Conservation (phyloP, 140 eudicot species). For the Cichorium intybus region DNA sequence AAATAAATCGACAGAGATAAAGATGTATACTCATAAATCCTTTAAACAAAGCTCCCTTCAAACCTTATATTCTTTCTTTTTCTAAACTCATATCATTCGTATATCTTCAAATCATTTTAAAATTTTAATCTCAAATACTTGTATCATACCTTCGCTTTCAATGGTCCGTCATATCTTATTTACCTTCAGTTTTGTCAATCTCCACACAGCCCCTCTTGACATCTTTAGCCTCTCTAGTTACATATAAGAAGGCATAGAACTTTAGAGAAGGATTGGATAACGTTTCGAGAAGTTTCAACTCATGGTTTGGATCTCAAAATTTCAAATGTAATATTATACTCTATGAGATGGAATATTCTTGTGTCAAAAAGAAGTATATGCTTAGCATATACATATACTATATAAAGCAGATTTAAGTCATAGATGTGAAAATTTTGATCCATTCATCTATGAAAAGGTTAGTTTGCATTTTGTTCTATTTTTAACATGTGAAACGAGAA, state of each 20-base stretch:
- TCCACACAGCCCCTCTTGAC: background rate
- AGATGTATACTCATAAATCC: background rate
- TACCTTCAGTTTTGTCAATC: background rate
- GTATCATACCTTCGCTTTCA: background rate
- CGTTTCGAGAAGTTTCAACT: background rate
- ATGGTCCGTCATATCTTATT: background rate
- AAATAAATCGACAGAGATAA: background rate
- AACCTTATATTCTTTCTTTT: no score
- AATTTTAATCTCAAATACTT: background rate
- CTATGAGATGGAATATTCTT: constrained; percentile 21
- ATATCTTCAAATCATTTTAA: no score
- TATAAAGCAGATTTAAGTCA: background rate
- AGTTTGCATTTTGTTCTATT: no score
- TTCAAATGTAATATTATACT: constrained; percentile 10
- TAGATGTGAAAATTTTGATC: no score
- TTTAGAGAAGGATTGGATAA: background rate
- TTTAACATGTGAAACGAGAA: no score
- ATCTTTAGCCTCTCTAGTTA: background rate
- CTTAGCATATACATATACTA: background rate
- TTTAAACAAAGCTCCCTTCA: background rate
- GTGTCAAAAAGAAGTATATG: constrained; percentile 16
- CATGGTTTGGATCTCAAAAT: background rate
- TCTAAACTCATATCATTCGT: background rate
- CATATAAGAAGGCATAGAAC: background rate
- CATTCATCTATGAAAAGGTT: no score